phyloP scores from a whole-genome alignment of 345 rosid species.

The Reutealis trisperma region DNA sequence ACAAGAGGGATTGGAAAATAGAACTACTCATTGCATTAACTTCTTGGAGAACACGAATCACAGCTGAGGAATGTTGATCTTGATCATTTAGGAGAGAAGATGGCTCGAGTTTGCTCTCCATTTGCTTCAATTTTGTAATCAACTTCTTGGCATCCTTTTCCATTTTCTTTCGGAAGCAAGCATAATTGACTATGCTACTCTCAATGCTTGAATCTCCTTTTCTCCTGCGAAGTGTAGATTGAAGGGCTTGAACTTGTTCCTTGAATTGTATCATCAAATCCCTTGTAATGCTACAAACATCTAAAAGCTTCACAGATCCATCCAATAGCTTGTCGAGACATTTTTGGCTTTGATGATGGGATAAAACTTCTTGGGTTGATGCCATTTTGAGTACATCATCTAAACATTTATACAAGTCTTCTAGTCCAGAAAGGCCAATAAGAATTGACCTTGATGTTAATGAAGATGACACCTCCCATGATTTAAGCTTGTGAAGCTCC shows the following conservation, averaged over 20 bases:
- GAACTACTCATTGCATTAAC: slow-evolving; percentile 34
- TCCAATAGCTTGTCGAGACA: slow-evolving; percentile 56
- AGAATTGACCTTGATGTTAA: slow-evolving; percentile 41
- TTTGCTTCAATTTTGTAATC: slow-evolving; percentile 49
- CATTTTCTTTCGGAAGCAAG: slow-evolving; percentile 50
- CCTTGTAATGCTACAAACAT: slow-evolving; percentile 55
- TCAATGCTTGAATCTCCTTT: slow-evolving; percentile 41
- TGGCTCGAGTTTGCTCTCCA: slow-evolving; percentile 30
- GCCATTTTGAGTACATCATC: slow-evolving; percentile 60
- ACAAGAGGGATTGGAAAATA: slow-evolving; percentile 50
- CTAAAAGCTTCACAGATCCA: slow-evolving; percentile 57
- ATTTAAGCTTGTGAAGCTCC: slow-evolving; percentile 50
- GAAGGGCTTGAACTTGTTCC: slow-evolving; percentile 54
- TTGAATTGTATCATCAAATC: slow-evolving; percentile 52
- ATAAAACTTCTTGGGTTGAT: slow-evolving; percentile 53
- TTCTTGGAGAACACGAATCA: slow-evolving; percentile 46
- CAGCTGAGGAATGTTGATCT: slow-evolving; percentile 28
- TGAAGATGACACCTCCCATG: slow-evolving; percentile 28
- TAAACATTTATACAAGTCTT: slow-evolving; percentile 43
- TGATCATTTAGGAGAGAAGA: slow-evolving; percentile 22
- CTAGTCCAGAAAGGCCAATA: slow-evolving; percentile 42
- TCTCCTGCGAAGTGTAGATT: slow-evolving; percentile 60
- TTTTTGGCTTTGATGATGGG: slow-evolving; percentile 25
- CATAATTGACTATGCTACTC: slow-evolving; percentile 27
- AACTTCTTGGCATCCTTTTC: slow-evolving; percentile 54